Evolutionary conservation across 495 filamentous ascomycete species (phyloP), one percentile per base, ranked within the genome.

Genomic region (Trichoderma parareesei): DNA sequence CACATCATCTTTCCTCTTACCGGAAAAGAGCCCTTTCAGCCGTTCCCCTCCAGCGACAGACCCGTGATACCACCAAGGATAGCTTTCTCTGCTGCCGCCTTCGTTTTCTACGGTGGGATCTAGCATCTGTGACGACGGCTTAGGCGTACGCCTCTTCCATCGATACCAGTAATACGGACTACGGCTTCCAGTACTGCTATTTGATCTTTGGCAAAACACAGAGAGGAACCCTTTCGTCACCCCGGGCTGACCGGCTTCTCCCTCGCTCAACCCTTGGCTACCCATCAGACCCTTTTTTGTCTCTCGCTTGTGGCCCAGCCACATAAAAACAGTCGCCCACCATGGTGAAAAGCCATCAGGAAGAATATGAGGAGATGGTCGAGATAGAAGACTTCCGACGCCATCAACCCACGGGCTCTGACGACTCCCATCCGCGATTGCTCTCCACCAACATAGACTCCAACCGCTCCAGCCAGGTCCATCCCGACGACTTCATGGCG

Each of bases 261-360:
- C 53, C 53, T 57, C 53, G 46, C 53, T 37, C 20, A 33, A 10
- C 53, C 44, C 33, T 57, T 35, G 7, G 20, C 53, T 35, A 57
- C 49, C 20, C 18, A 35, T 57, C 5, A 11, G 18, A 18, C 46
- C 46, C 16, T 27, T 35, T 11, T 27, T 27, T 27, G 27, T 57
- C 53, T 57, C 27, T 57, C 53, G 53, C 53, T 57, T 57, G 53
- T 57, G 53, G 53, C 53, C 53, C 27, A 57, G 53, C 53, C 53
- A 57, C 53, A 57, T 57, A 57, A 57, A 57, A 7, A 18, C 16
- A 27, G 4, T 33, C 27, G 53, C 20, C 53, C 53, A 10, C 9
- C 53, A 57, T 57, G 53, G 37, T 57, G 53, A 33, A 37, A 57
- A 37, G 53, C 14, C 53, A 57, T 27, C 53, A 57, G 53, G 53